Evolutionary conservation across 202 grass and related monocot species (phyloP).

Genomic region (Hordeum pubiflorum): DNA sequence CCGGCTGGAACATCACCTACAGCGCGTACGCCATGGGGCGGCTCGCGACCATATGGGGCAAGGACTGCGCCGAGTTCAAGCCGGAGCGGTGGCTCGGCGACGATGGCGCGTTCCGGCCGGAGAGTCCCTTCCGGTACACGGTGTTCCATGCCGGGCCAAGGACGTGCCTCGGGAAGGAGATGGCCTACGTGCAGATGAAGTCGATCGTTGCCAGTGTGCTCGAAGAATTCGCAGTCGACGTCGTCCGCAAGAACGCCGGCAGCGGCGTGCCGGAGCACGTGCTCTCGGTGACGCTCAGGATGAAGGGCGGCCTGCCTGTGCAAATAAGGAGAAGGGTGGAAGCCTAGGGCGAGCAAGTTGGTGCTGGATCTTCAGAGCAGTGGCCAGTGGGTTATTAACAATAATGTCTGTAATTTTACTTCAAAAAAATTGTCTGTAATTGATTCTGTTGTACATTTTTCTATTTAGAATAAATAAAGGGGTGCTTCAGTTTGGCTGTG

Average conservation of each 20-base stretch:
- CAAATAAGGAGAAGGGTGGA: too few relatives aligned
- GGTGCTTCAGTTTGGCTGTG: not conserved
- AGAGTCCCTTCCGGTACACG: constrained; percentile 54
- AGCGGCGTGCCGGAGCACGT: too few relatives aligned
- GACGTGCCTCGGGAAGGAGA: constrained; percentile 78
- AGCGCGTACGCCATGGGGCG: not conserved
- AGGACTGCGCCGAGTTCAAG: not conserved
- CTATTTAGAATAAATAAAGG: not conserved
- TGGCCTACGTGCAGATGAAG: constrained; percentile 93
- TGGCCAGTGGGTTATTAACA: too few relatives aligned
- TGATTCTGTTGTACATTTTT: not conserved
- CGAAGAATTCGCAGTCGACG: not conserved
- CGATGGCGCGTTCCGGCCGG: constrained; percentile 41
- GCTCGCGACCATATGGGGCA: not conserved
- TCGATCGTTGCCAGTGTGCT: constrained; percentile 32
- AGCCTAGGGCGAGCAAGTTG: too few relatives aligned
- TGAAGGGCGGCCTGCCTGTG: too few relatives aligned
- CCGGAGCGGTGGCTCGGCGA: not conserved
- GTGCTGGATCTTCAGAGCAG: too few relatives aligned
- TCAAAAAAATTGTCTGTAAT: too few relatives aligned
- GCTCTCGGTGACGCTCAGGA: too few relatives aligned
- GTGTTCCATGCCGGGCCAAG: constrained; percentile 71
- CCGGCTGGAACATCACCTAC: not conserved
- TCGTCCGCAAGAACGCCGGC: not conserved
- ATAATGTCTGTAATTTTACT: too few relatives aligned